These are phyloP conservation scores for Atalantia buxifolia DNA, from an alignment of 345 rosid genomes.

Conservation along the genomic window DNA sequence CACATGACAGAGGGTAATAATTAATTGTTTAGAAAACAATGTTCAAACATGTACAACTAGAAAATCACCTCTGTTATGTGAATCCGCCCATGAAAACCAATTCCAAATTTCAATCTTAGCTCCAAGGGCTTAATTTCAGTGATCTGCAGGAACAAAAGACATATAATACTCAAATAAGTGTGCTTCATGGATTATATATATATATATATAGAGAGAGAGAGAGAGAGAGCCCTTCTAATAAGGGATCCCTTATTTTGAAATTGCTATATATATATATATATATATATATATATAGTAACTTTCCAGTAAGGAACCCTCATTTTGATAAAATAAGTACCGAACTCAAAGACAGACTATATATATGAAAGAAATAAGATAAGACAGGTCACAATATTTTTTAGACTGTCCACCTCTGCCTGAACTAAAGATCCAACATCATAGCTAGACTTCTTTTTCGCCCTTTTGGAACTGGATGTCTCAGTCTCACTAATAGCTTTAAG, in stretches of 20 bases:
- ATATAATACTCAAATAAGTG: background rate
- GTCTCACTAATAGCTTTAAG: conserved; percentile 61
- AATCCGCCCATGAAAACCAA: conserved; percentile 72
- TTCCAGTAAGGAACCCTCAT: no score
- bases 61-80: conserved; percentile 84
- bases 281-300: no score
- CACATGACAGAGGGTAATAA: background rate
- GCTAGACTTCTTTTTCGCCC: conserved; percentile 73
- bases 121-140: conserved; percentile 87
- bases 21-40: conserved; percentile 15
- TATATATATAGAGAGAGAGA: no score
- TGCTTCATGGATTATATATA: background rate
- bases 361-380: background rate
- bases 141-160: conserved; percentile 46
- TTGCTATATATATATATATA: no score
- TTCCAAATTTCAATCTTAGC: conserved; percentile 78
- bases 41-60: conserved; percentile 7
- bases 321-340: no score
- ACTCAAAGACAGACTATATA: background rate
- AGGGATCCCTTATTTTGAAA: no score
- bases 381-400: background rate
- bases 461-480: conserved; percentile 71
- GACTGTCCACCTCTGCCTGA: conserved; percentile 71
- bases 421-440: conserved; percentile 74
- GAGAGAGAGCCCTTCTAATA: no score